These are phyloP conservation scores for Leccinum rimulosum DNA, from an alignment of 768 basidiomycete genomes.

Conservation along the genomic window DNA sequence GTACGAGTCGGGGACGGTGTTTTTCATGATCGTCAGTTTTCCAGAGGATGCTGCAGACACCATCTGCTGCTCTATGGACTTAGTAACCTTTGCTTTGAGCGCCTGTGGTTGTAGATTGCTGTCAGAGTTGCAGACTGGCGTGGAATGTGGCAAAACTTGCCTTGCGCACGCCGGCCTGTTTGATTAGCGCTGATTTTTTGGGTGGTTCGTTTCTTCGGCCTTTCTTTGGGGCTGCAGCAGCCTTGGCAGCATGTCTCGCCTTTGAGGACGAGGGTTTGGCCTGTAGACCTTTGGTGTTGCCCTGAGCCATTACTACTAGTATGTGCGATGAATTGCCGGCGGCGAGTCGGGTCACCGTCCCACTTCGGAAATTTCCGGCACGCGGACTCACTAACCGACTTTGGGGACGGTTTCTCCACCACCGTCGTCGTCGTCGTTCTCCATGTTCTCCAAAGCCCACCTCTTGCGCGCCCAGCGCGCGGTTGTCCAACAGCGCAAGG, in stretches of 20 bases:
- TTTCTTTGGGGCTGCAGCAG: constrained; percentile 72
- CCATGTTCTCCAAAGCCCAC: constrained; percentile 46
- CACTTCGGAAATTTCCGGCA: constrained; percentile 27
- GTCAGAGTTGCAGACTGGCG: neutral
- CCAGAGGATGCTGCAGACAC: constrained; percentile 85
- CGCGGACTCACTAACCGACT: constrained; percentile 2
- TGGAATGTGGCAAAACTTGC: constrained; percentile 35
- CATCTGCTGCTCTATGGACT: constrained; percentile 90
- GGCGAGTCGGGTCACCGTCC: neutral
- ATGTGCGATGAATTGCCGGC: neutral
- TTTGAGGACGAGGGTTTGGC: constrained; percentile 45
- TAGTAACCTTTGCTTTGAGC: constrained; percentile 87
- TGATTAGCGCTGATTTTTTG: constrained; percentile 72
- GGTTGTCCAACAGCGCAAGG: constrained; percentile 46
- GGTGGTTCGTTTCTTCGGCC: constrained; percentile 77
- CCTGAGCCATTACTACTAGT: constrained; percentile 61
- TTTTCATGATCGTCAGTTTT: constrained; percentile 91
- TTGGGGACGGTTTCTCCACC: constrained; percentile 1
- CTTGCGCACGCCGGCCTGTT: constrained; percentile 76
- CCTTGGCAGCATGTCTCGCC: constrained; percentile 59
- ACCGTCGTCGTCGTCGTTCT: constrained; percentile 15
- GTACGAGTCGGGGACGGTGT: constrained; percentile 37
- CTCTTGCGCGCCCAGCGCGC: constrained; percentile 54
- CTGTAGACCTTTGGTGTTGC: constrained; percentile 77
- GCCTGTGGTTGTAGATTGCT: constrained; percentile 41